Evolutionary conservation across 495 filamentous ascomycete genomes (phyloP), one percentile per base, ranked within the genome.

Genomic region (Aspergillus bridgeri): DNA sequence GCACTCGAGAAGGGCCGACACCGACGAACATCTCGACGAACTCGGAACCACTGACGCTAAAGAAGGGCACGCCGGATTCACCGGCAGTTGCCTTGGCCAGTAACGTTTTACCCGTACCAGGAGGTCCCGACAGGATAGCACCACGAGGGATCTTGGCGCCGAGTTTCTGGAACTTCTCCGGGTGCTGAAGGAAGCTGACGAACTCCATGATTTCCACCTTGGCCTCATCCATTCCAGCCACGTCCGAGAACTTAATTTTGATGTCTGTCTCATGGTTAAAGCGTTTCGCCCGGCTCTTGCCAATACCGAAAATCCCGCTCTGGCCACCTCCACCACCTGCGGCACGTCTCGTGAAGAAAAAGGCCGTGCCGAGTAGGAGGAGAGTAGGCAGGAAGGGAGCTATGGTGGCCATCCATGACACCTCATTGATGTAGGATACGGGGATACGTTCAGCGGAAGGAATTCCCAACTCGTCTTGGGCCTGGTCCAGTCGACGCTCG

Each of bases 11-110:
- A 33, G 94, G 89, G 75, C 94, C 94, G 51, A 98, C 94, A 81
- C 94, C 94, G 44, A 98, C 94, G 65, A 98, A 98, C 92, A 98
- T 98, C 75, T 98, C 94, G 42, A 98, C 92, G 64, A 98, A 98
- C 67, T 98, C 94, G 21, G 94, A 98, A 65, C 94, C 94, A 73
- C 91, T 96, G 72, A 98, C 95, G 65, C 87, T 96, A 81, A 89
- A 98, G 82, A 98, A 98, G 15, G 94, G 94, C 23, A 98, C 94
- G 43, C 87, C 83, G n/a, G 94, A 96, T 75, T 98, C 94, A 66
- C 94, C 94, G 42, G 94, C 94, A 9, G 94, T 98, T 22, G 94
- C 94, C 76, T 98, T 98, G 45, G 94, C 94, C 44, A 98, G 83
- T 61, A 98, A 74, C 6, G 94, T 98, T 79, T 98, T 98, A 86